Conservation (phyloP, 257 asterid genomes). For the Primulina huaijiensis region DNA sequence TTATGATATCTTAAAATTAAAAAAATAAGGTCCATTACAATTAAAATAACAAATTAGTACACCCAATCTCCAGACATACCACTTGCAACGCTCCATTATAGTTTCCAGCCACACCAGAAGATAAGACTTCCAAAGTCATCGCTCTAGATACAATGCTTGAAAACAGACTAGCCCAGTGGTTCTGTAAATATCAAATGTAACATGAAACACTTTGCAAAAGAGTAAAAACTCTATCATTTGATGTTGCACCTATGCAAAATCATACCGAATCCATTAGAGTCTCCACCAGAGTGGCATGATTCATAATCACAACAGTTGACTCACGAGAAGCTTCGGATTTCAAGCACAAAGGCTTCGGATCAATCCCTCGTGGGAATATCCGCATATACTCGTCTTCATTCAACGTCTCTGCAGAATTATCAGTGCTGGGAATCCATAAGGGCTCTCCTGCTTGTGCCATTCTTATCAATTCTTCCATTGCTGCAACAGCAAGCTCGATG, state of each 20-base stretch:
- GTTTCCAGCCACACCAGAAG: conserved; percentile 91
- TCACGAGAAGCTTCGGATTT: conserved; percentile 88
- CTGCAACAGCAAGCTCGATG: conserved; percentile 73
- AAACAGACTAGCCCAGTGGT: conserved; percentile 81
- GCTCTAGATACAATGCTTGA: conserved; percentile 82
- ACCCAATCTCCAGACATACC: conserved; percentile 30
- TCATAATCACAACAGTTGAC: conserved; percentile 88
- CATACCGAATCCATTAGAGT: conserved; percentile 94
- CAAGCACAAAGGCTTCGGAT: conserved; percentile 77
- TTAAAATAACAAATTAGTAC: background rate
- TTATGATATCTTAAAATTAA: background rate
- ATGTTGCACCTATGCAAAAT: background rate
- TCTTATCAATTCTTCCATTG: conserved; percentile 71
- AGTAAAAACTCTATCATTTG: background rate
- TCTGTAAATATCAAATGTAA: conserved; percentile 38
- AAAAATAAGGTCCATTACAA: background rate
- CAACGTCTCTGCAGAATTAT: conserved; percentile 36
- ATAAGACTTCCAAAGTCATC: conserved; percentile 71
- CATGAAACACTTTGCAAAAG: conserved; percentile 2
- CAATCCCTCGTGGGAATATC: conserved; percentile 86
- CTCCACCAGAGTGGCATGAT: conserved; percentile 73
- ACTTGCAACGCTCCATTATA: conserved; percentile 84
- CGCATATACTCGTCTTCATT: conserved; percentile 70
- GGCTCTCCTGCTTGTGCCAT: conserved; percentile 70
- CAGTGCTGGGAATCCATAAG: conserved; percentile 49